phyloP scores from a whole-genome alignment of 129 eudicot genomes.

The Calendula officinalis region DNA sequence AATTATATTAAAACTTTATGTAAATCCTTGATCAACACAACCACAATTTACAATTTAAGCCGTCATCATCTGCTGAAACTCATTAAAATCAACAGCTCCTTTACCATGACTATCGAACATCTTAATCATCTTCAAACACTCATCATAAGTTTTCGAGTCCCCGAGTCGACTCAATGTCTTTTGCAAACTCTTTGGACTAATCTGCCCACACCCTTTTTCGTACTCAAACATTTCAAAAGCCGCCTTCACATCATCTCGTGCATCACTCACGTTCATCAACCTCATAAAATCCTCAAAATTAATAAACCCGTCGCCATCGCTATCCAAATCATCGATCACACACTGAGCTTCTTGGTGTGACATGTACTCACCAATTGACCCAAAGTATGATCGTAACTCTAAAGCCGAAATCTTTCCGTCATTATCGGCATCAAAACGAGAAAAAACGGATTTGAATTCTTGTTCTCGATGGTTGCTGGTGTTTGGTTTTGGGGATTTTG shows the following conservation, averaged over 20 bases:
- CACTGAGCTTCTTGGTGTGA: constrained; percentile 66
- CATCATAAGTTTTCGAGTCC: constrained; percentile 56
- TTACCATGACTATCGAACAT: constrained; percentile 64
- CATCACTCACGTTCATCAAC: constrained; percentile 42
- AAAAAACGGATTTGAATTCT: constrained; percentile 49
- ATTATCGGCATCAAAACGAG: constrained; percentile 51
- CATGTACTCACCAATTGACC: constrained; percentile 65
- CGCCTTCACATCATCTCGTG: constrained; percentile 49
- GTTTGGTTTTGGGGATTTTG: constrained; percentile 33
- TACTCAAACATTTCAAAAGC: constrained; percentile 71
- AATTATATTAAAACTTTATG: neutral
- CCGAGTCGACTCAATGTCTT: constrained; percentile 60
- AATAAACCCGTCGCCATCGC: constrained; percentile 52
- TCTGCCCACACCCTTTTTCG: constrained; percentile 73
- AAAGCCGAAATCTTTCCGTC: constrained; percentile 72
- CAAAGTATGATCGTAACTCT: constrained; percentile 58
- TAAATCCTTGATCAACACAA: neutral
- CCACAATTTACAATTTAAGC: constrained; percentile 18
- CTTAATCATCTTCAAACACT: constrained; percentile 68
- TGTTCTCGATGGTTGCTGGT: constrained; percentile 21
- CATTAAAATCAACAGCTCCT: constrained; percentile 66
- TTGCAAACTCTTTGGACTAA: constrained; percentile 67
- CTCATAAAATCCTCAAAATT: constrained; percentile 57
- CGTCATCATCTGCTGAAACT: constrained; percentile 74
- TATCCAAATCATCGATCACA: constrained; percentile 53